Evolutionary conservation across 2,329 filamentous ascomycete genomes (phyloP).

Genomic region (Podosphaera fusca): DNA sequence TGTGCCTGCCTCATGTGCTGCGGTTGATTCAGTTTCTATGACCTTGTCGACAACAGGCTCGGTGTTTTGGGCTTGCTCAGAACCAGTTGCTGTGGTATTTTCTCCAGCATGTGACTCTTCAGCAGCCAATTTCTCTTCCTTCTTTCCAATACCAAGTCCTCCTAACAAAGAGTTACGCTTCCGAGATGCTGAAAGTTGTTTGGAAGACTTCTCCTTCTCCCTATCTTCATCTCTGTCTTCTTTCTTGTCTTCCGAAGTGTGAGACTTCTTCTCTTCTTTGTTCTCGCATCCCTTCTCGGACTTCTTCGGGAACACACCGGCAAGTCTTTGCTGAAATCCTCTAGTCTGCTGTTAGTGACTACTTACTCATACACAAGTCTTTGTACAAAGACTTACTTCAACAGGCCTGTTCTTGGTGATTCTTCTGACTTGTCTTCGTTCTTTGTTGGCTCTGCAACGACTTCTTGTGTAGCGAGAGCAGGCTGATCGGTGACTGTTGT

Average conservation of each 20-base stretch:
- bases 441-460: background rate
- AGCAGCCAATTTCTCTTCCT: slow-evolving; percentile 15
- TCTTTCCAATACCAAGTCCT: slow-evolving; percentile 22
- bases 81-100: slow-evolving; percentile 11
- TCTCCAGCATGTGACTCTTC: slow-evolving; percentile 9
- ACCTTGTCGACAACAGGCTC: slow-evolving; percentile 8
- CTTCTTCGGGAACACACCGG: slow-evolving; percentile 55
- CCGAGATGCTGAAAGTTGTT: slow-evolving; percentile 38
- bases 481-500: background rate
- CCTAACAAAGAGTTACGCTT: slow-evolving; percentile 45
- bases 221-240: slow-evolving; percentile 18
- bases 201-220: slow-evolving; percentile 32
- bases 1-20: slow-evolving; percentile 9
- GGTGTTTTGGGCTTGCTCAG: slow-evolving; percentile 11
- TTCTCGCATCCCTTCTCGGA: slow-evolving; percentile 29
- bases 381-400: background rate
- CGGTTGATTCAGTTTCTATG: slow-evolving; percentile 19
- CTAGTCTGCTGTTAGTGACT: slow-evolving; percentile 20
- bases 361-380: background rate
- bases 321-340: slow-evolving; percentile 30
- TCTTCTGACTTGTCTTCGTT: background rate
- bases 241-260: slow-evolving; percentile 15
- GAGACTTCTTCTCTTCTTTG: slow-evolving; percentile 11
- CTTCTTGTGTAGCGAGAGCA: background rate
- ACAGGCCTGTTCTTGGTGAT: background rate